phyloP scores from a whole-genome alignment of 2,329 filamentous ascomycete genomes.

The Corinectria fuckeliana region DNA sequence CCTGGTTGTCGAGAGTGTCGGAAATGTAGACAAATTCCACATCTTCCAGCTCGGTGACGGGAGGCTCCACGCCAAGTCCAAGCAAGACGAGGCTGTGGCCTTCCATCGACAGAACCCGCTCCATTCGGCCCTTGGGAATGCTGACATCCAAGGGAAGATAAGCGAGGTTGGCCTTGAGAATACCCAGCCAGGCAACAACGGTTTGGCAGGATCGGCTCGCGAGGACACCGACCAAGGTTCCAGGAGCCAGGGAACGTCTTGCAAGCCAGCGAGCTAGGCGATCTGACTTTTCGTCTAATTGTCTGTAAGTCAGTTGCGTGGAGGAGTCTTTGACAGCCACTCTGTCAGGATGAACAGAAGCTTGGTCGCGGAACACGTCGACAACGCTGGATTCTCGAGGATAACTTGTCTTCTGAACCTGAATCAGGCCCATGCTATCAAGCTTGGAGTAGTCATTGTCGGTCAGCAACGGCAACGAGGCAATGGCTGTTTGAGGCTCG shows the following conservation, averaged over 20 bases:
- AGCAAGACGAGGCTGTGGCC: conserved; percentile 12
- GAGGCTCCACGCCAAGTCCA: neutral
- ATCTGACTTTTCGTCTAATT: conserved; percentile 28
- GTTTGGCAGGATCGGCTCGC: conserved; percentile 14
- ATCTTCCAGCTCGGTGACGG: neutral
- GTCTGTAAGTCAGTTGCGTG: conserved; percentile 24
- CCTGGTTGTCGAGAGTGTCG: neutral
- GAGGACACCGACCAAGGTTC: conserved; percentile 18
- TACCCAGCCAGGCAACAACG: conserved; percentile 20
- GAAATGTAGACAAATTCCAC: neutral
- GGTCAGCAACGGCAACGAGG: conserved; percentile 9
- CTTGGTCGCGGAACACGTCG: conserved; percentile 35
- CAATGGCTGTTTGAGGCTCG: conserved; percentile 10
- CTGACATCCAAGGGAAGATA: conserved; percentile 28
- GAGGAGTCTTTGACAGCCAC: conserved; percentile 30
- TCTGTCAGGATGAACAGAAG: neutral
- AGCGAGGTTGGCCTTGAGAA: conserved; percentile 28
- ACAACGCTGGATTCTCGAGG: conserved; percentile 30
- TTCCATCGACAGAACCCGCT: conserved; percentile 10
- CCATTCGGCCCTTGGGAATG: conserved; percentile 13
- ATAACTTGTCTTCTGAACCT: conserved; percentile 21
- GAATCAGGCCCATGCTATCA: conserved; percentile 22
- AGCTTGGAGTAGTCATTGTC: conserved; percentile 5
- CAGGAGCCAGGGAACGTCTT: neutral
- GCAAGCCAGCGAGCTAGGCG: neutral